phyloP scores from a whole-genome alignment of 2,329 filamentous ascomycete species.

The Neonectria punicea region DNA sequence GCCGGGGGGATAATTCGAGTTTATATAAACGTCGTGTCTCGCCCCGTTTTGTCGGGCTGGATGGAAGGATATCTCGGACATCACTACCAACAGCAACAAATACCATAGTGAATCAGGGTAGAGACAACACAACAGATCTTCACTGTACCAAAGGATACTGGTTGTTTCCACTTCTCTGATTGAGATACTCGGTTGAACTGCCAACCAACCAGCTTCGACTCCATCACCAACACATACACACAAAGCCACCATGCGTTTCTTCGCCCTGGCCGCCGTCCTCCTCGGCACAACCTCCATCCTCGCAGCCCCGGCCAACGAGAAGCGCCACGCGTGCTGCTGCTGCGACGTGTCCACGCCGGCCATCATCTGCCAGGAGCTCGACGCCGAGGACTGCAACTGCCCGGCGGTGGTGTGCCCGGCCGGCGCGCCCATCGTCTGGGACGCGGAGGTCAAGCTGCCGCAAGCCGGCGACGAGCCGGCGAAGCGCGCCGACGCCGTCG shows the following conservation, averaged over 20 bases:
- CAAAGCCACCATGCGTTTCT: slow-evolving; percentile 39
- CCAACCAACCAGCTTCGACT: neutral
- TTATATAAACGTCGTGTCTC: slow-evolving; percentile 2
- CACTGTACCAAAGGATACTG: neutral
- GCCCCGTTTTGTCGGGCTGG: too few relatives aligned
- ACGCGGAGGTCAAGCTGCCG: neutral
- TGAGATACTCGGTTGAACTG: neutral
- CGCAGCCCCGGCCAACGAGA: slow-evolving; percentile 31
- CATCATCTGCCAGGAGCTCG: slow-evolving; percentile 40
- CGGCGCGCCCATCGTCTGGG: slow-evolving; percentile 17
- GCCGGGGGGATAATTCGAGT: neutral
- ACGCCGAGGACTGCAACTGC: slow-evolving; percentile 42
- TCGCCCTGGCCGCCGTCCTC: slow-evolving; percentile 37
- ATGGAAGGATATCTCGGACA: neutral
- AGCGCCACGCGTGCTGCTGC: slow-evolving; percentile 47
- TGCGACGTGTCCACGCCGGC: slow-evolving; percentile 41
- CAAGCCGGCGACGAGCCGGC: neutral
- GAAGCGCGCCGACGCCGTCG: neutral
- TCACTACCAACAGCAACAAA: neutral
- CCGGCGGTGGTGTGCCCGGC: slow-evolving; percentile 39
- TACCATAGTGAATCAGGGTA: neutral
- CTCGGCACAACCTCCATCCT: slow-evolving; percentile 30
- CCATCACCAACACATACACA: neutral
- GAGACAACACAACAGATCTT: neutral
- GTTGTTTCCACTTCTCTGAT: neutral